Percentiles rank a stretch among this genome's conserved stretches.
These are phyloP conservation scores for Aureobasidium subglaciale DNA, from an alignment of 2,329 filamentous ascomycete species.

Conservation along the genomic window DNA sequence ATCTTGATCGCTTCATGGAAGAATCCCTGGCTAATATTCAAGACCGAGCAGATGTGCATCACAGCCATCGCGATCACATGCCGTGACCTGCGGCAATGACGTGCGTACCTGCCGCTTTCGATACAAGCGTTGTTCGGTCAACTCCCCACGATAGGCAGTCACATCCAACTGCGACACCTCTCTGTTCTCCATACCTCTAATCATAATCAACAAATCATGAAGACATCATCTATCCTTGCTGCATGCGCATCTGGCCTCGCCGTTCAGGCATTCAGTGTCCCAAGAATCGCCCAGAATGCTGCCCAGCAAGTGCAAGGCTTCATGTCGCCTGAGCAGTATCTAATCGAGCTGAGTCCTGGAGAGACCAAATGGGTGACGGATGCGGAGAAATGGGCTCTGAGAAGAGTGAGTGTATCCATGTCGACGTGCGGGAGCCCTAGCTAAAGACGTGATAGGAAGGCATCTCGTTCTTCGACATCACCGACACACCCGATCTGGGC, in stretches of 20 bases:
- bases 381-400: constrained; percentile 88
- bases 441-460: constrained; percentile 49
- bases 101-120: constrained; percentile 5
- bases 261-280: constrained; percentile 17
- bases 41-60: no score
- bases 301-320: constrained; percentile 21
- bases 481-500: constrained; percentile 62
- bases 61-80: no score
- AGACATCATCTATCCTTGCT: constrained; percentile 13
- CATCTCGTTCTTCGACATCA: constrained; percentile 91
- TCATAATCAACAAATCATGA: constrained; percentile 8
- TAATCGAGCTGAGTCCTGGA: constrained; percentile 80
- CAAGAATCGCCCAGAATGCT: constrained; percentile 16
- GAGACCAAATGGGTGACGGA: constrained; percentile 84
- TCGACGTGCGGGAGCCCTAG: background rate
- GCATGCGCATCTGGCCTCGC: constrained; percentile 15
- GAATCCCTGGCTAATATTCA: no score
- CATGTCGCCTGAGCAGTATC: constrained; percentile 47
- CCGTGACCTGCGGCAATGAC: background rate
- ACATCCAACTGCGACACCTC: background rate
- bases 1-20: no score
- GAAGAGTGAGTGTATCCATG: constrained; percentile 53
- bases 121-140: constrained; percentile 15
- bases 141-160: constrained; percentile 9
- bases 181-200: background rate